Evolutionary conservation across 495 filamentous ascomycete genomes (phyloP), one percentile per base, ranked within the genome.

Genomic region (Talaromyces liani): DNA sequence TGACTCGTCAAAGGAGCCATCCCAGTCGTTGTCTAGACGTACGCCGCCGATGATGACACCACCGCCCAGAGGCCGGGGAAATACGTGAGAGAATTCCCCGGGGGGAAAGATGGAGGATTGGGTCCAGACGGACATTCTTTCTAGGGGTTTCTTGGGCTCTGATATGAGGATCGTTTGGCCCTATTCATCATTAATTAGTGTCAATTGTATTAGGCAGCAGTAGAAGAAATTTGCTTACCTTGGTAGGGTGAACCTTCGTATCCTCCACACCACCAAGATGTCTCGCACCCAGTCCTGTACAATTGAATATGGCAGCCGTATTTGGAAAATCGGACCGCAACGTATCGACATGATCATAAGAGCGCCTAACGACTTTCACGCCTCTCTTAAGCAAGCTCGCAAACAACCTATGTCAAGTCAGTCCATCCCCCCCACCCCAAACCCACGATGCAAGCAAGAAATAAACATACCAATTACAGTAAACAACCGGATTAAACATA

Each of bases 11-110:
- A 51, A 33, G 5, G 60, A 51, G 12, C 51, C 60, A n/a, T 62
- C 45, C 60, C 60, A 62, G 18, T 53, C 27, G 41, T 62, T 34
- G 14, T 62, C 41, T 18, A 49, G 24, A 54, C 41, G 20, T 16
- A 62, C 45, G n/a, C 60, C 60, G 24, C 60, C 60, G 14, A 62
- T 62, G 25, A 62, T 62, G 27, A 62, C 45, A 10, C 60, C 60
- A 0, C 60, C 60, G 25, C 60, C 60, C n/a, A 62, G 47, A 4
- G 60, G 60, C 14, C 60, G 41, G 3, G 60, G 60, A 33, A 62
- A 62, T 18, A 62, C 60, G 31, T 62, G 60, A 4, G 60, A 51
- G 60, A 62, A 49, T 25, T 62, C 60, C 9, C 41, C 29, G 25
- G 60, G 60, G 6, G 34, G 34, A 9, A 62, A 53, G n/a, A 62